Evolutionary conservation across 2,329 filamentous ascomycete genomes (phyloP).

Genomic region (Aspergillus ustus): DNA sequence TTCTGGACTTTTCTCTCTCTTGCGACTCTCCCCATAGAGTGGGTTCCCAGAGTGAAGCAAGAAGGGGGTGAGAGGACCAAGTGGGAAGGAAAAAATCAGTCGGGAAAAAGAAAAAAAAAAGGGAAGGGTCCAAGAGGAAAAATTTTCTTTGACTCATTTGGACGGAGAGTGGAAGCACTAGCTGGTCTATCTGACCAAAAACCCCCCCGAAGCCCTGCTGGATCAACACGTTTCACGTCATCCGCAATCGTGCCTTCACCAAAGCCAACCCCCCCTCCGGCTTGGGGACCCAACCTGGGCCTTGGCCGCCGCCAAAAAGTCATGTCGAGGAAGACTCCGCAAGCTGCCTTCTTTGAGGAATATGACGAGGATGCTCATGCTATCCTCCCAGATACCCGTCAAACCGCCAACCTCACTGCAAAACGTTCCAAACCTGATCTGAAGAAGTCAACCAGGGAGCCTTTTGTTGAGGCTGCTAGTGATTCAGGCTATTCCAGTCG

Average conservation of each 20-base stretch:
- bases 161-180: conserved; percentile 25
- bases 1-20: conserved; percentile 25
- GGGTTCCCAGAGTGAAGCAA: conserved; percentile 22
- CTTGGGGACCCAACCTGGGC: conserved; percentile 33
- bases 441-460: conserved; percentile 38
- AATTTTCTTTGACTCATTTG: conserved; percentile 27
- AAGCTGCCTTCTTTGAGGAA: conserved; percentile 53
- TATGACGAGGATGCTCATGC: conserved; percentile 51
- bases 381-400: conserved; percentile 52
- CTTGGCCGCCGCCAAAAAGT: conserved; percentile 34
- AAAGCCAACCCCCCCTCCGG: conserved; percentile 30
- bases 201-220: conserved; percentile 29
- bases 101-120: conserved; percentile 13
- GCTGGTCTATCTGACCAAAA: conserved; percentile 29
- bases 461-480: conserved; percentile 55
- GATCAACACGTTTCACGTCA: conserved; percentile 36
- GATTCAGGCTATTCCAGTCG: conserved; percentile 68
- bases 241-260: conserved; percentile 28
- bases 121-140: conserved; percentile 17
- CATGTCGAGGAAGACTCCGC: conserved; percentile 47
- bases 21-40: conserved; percentile 22
- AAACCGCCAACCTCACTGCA: conserved; percentile 56
- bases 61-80: conserved; percentile 12
- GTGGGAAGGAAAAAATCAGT: conserved; percentile 11
- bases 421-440: conserved; percentile 53